Conservation (phyloP, 1,139 yeast species). For the Yamadazyma taylorii region DNA sequence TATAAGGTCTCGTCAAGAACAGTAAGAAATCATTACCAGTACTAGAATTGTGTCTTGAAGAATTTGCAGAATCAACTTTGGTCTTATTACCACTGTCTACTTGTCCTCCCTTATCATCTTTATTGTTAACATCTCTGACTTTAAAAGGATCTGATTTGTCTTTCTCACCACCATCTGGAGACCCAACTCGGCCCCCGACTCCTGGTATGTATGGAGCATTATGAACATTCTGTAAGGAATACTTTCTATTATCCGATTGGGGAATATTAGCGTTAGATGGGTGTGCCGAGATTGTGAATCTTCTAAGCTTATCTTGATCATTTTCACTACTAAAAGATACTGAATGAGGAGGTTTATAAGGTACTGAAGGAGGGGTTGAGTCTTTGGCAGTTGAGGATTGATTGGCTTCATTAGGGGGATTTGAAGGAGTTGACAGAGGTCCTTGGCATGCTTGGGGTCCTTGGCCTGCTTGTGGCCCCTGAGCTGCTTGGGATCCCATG, state of each 20-base stretch:
- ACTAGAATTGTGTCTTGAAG: constrained; percentile 17
- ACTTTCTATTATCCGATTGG: constrained; percentile 11
- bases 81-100: neutral
- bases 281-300: constrained; percentile 49
- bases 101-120: neutral
- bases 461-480: too few species aligned
- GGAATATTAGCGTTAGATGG: constrained; percentile 32
- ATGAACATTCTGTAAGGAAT: constrained; percentile 10
- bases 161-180: neutral
- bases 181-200: neutral
- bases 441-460: too few species aligned
- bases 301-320: constrained; percentile 41
- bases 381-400: too few species aligned
- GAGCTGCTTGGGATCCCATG: too few species aligned
- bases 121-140: neutral
- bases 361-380: neutral
- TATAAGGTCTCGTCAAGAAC: constrained; percentile 14
- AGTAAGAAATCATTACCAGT: constrained; percentile 14
- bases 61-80: constrained; percentile 4
- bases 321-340: constrained; percentile 44
- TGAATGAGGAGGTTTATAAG: constrained; percentile 15
- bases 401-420: neutral
- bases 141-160: constrained; percentile 1
- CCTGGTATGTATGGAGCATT: neutral
- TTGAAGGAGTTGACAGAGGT: too few species aligned